Evolutionary conservation across 1,284 basidiomycete species (phyloP).

Genomic region (Bondarzewia mesenterica): DNA sequence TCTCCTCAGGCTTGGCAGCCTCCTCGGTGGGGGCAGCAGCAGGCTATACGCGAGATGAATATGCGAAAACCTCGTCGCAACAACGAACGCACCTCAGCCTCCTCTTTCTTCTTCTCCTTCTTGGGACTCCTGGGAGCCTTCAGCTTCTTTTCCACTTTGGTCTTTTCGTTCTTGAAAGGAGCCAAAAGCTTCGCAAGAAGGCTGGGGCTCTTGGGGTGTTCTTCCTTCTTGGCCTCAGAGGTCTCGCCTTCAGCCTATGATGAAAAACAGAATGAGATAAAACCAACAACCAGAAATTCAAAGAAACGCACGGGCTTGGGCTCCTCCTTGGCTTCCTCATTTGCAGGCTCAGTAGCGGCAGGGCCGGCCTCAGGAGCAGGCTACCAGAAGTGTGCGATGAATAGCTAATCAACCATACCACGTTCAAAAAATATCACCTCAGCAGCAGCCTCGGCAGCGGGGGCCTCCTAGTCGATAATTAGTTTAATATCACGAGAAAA

Average conservation of each 20-base stretch:
- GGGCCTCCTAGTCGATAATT: slow-evolving; percentile 32
- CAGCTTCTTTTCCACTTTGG: slow-evolving; percentile 51
- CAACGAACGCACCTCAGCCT: slow-evolving; percentile 38
- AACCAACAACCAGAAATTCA: slow-evolving; percentile 5
- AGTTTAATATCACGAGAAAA: slow-evolving; percentile 7
- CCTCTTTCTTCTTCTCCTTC: slow-evolving; percentile 62
- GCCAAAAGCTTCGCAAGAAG: slow-evolving; percentile 64
- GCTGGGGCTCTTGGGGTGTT: slow-evolving; percentile 69
- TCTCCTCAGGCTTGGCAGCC: slow-evolving; percentile 19
- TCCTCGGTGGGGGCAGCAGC: slow-evolving; percentile 30
- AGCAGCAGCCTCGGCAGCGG: slow-evolving; percentile 36
- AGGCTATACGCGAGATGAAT: slow-evolving; percentile 16
- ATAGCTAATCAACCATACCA: background rate
- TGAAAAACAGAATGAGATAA: slow-evolving; percentile 2
- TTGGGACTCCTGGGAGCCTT: slow-evolving; percentile 39
- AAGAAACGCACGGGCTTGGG: slow-evolving; percentile 47
- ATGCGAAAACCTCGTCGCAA: slow-evolving; percentile 15
- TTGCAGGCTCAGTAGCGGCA: slow-evolving; percentile 26
- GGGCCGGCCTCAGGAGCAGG: slow-evolving; percentile 28
- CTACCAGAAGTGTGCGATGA: slow-evolving; percentile 23
- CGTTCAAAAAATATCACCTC: slow-evolving; percentile 26
- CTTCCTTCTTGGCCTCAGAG: slow-evolving; percentile 58
- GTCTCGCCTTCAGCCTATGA: slow-evolving; percentile 28
- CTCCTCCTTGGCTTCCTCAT: slow-evolving; percentile 28
- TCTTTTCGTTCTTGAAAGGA: slow-evolving; percentile 47